phyloP scores from a whole-genome alignment of 2,329 filamentous ascomycete species.

The Clonostachys sp. region DNA sequence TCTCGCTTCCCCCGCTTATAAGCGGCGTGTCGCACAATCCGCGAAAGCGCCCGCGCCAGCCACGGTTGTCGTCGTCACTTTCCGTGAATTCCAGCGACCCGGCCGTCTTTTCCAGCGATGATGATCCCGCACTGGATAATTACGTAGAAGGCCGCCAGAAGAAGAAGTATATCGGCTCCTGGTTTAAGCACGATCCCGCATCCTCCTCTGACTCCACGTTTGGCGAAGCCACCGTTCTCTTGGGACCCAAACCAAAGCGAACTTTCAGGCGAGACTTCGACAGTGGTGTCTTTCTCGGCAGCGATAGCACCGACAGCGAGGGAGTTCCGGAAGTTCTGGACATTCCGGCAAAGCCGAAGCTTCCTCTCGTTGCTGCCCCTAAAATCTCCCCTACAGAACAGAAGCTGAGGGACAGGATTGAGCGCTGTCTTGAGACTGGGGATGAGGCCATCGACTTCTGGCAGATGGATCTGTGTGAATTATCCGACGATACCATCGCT shows the following conservation, averaged over 20 bases:
- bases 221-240: conserved; percentile 21
- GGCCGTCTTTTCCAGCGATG: conserved; percentile 67
- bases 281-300: conserved; percentile 66
- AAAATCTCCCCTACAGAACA: conserved; percentile 34
- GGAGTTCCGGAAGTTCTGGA: conserved; percentile 10
- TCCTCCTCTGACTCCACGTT: conserved; percentile 45
- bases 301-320: conserved; percentile 46
- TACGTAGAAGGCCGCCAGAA: conserved; percentile 51
- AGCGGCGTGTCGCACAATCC: conserved; percentile 26
- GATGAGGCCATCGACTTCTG: conserved; percentile 58
- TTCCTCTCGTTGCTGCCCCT: conserved; percentile 23
- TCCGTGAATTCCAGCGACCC: conserved; percentile 62
- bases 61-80: conserved; percentile 14
- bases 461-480: conserved; percentile 44
- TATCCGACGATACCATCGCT: conserved; percentile 53
- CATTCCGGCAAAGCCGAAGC: conserved; percentile 17
- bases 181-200: conserved; percentile 60
- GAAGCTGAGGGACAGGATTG: conserved; percentile 39
- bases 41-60: conserved; percentile 29
- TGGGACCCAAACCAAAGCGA: conserved; percentile 36
- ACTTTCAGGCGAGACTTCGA: conserved; percentile 57
- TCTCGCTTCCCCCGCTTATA: too few relatives aligned
- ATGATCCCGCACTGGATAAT: conserved; percentile 63
- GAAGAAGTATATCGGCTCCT: conserved; percentile 63
- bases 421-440: conserved; percentile 51